Evolutionary conservation across 345 rosid genomes (phyloP), one percentile per base, ranked within the genome.

Genomic region (Acer yangbiense): DNA sequence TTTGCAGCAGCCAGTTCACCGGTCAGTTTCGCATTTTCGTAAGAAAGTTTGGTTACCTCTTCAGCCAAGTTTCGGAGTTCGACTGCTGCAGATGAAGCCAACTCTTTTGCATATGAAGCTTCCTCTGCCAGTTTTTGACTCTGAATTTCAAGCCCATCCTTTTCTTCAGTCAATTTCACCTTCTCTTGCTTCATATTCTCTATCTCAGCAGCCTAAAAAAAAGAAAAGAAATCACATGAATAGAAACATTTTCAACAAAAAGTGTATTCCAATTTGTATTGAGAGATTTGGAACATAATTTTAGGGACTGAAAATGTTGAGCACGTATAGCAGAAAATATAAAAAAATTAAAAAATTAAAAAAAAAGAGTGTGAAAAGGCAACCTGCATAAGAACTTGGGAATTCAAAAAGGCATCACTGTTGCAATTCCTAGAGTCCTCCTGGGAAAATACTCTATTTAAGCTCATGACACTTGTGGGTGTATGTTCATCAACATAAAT

Each of bases 61-160:
- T 86, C 90, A 48, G 93, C 93, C 80, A 91, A 82, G 83, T 88
- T 88, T 44, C 54, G 85, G 25, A 91, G 91, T 79, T 91, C 95
- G 80, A 88, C 84, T 64, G 91, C 91, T 0, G 95, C 95, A 35
- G 95, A 91, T 4, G 91, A 82, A 12, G 93, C 95, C 80, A 89
- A 81, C 84, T 88, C 93, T 74, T 89, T 91, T 71, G 95, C 93
- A 84, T 88, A 91, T 57, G 93, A 83, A 68, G 93, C 89, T 87
- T 89, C 93, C 81, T 91, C 91, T 55, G 86, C 87, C 72, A 89
- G 72, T 77, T 89, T 91, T 69, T 76, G 82, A 77, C 86, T 29
- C 13, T 85, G 86, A 82, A 87, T 83, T 76, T 82, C 89, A 78
- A 89, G 87, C 60, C 87, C 90, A 57, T 88, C 89, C 82, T 87